phyloP scores from a whole-genome alignment of 768 basidiomycete genomes.

The Pleurotus djamor region DNA sequence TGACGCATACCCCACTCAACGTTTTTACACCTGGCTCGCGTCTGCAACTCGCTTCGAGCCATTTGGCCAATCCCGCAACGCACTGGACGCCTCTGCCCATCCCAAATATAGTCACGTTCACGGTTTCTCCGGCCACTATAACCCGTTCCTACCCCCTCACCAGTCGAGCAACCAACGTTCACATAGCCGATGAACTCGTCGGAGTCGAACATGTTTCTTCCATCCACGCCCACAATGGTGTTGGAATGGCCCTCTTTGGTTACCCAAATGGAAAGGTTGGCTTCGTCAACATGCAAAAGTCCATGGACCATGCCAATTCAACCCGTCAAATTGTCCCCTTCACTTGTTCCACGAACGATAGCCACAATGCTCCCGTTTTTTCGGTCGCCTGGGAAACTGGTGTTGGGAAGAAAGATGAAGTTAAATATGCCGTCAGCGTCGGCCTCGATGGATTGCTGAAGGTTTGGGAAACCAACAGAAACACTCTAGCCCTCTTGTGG shows the following conservation, averaged over 20 bases:
- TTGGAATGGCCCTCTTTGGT: conserved; percentile 74
- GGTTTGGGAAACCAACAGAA: conserved; percentile 61
- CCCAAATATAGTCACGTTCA: conserved; percentile 31
- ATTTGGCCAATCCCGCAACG: conserved; percentile 37
- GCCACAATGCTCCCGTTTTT: conserved; percentile 60
- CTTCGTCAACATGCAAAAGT: conserved; percentile 51
- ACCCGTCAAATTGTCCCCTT: conserved; percentile 28
- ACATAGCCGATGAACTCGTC: conserved; percentile 73
- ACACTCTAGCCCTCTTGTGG: conserved; percentile 54
- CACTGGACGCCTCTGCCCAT: conserved; percentile 9
- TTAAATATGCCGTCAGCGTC: conserved; percentile 42
- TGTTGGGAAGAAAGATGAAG: conserved; percentile 12
- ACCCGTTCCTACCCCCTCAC: conserved; percentile 70
- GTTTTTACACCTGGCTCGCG: conserved; percentile 47
- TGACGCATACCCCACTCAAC: conserved; percentile 60
- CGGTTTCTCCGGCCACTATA: conserved; percentile 70
- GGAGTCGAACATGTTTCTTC: conserved; percentile 63
- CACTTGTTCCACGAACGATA: conserved; percentile 47
- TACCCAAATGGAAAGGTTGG: conserved; percentile 67
- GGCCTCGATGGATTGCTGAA: conserved; percentile 69
- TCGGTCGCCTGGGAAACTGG: conserved; percentile 52
- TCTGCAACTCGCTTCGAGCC: conserved; percentile 41
- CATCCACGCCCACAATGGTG: conserved; percentile 59
- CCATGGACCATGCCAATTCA: conserved; percentile 45
- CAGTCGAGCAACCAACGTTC: conserved; percentile 61